Evolutionary conservation across 768 basidiomycete genomes (phyloP).

Genomic region (Termitomyces bulborhizus): DNA sequence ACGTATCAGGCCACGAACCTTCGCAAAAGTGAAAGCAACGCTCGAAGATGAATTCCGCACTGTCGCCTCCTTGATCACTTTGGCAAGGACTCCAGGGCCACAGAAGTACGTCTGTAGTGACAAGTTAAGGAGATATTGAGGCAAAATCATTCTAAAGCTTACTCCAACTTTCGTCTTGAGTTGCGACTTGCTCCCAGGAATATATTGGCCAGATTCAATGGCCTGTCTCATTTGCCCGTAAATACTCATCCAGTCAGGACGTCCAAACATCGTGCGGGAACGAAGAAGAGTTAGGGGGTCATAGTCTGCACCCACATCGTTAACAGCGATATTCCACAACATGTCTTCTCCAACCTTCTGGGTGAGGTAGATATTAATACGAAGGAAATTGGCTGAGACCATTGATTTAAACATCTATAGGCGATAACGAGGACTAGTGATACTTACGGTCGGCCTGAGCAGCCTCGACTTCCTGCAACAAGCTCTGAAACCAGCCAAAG

Average conservation of each 20-base stretch:
- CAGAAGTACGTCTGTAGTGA: conserved; percentile 77
- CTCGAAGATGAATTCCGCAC: conserved; percentile 43
- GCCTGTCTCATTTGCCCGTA: conserved; percentile 69
- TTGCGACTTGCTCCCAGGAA: conserved; percentile 72
- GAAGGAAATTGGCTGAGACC: conserved; percentile 76
- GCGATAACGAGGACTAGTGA: background rate
- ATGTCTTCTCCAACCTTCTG: conserved; percentile 82
- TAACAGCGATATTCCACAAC: conserved; percentile 89
- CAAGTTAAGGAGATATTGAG: conserved; percentile 5
- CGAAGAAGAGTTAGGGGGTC: conserved; percentile 87
- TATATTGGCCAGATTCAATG: conserved; percentile 78
- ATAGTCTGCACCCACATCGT: conserved; percentile 79
- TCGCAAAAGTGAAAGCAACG: conserved; percentile 77
- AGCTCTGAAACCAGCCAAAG: conserved; percentile 95
- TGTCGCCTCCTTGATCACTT: conserved; percentile 70
- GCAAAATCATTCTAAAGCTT: conserved; percentile 23
- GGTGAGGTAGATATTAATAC: conserved; percentile 87
- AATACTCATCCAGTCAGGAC: conserved; percentile 85
- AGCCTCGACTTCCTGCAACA: conserved; percentile 83
- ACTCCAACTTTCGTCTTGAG: conserved; percentile 82
- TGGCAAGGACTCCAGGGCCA: conserved; percentile 72
- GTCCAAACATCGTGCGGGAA: conserved; percentile 86
- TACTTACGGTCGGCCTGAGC: conserved; percentile 84
- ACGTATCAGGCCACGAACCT: conserved; percentile 32
- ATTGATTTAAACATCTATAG: conserved; percentile 9